These are phyloP conservation scores for Lathyrus tuberosus DNA, from an alignment of 306 rosid species.

Conservation along the genomic window DNA sequence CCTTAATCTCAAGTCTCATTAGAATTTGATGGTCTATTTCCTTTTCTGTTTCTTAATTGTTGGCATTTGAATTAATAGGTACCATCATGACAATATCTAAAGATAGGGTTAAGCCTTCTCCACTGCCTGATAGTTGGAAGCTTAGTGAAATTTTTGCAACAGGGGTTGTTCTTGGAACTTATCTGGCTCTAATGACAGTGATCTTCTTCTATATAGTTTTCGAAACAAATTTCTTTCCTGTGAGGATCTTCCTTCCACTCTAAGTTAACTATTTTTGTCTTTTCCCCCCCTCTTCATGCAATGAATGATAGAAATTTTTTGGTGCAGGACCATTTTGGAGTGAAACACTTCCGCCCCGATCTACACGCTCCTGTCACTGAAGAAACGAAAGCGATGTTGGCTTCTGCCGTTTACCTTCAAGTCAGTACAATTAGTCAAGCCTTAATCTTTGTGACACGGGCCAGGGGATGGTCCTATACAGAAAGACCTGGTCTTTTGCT, in stretches of 20 bases:
- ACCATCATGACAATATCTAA: conserved; percentile 85
- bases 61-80: conserved; percentile 43
- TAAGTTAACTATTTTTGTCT: conserved; percentile 8
- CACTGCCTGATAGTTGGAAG: conserved; percentile 75
- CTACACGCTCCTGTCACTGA: background rate
- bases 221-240: conserved; percentile 58
- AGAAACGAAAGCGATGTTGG: conserved; percentile 40
- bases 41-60: conserved; percentile 29
- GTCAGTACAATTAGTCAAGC: conserved; percentile 79
- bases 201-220: conserved; percentile 54
- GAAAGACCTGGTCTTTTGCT: conserved; percentile 77
- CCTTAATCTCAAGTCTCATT: conserved; percentile 11
- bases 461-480: conserved; percentile 69
- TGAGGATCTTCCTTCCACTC: conserved; percentile 40
- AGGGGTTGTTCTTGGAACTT: conserved; percentile 67
- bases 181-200: conserved; percentile 66
- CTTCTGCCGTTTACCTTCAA: conserved; percentile 75
- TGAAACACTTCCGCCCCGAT: conserved; percentile 37
- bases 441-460: conserved; percentile 71
- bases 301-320: conserved; percentile 7
- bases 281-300: background rate
- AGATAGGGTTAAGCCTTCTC: conserved; percentile 80
- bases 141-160: conserved; percentile 77
- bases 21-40: conserved; percentile 3
- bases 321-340: conserved; percentile 52